phyloP scores from a whole-genome alignment of 495 filamentous ascomycete species.

The Penicillium flavigenum region DNA sequence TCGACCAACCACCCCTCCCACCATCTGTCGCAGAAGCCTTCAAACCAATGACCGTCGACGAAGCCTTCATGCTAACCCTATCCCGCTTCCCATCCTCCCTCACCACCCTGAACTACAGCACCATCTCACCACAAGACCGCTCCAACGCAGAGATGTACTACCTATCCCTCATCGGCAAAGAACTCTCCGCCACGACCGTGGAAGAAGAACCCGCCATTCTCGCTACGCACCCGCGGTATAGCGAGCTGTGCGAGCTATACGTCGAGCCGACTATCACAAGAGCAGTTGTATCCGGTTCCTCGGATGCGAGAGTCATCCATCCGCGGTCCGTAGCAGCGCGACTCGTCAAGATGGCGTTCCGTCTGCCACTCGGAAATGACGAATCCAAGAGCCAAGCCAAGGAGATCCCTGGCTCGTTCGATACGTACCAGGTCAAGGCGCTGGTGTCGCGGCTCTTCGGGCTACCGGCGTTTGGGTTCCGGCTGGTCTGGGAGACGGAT shows the following conservation, averaged over 20 bases:
- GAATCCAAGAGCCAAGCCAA: conserved; percentile 28
- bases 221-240: conserved; percentile 64
- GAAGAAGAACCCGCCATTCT: conserved; percentile 54
- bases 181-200: conserved; percentile 61
- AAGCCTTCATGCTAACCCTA: conserved; percentile 82
- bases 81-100: conserved; percentile 66
- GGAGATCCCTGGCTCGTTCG: conserved; percentile 71
- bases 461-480: conserved; percentile 59
- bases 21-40: conserved; percentile 32
- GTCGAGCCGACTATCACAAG: conserved; percentile 60
- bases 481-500: conserved; percentile 77
- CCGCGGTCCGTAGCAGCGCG: conserved; percentile 73
- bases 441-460: conserved; percentile 70
- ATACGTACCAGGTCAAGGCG: conserved; percentile 78
- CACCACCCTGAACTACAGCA: conserved; percentile 73
- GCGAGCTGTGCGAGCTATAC: conserved; percentile 69
- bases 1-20: conserved; percentile 53
- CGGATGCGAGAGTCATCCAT: conserved; percentile 40
- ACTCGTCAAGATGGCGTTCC: conserved; percentile 65
- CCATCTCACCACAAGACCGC: conserved; percentile 69
- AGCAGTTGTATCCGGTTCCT: conserved; percentile 22
- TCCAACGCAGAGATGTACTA: conserved; percentile 91
- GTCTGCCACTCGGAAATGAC: conserved; percentile 16
- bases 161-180: conserved; percentile 72
- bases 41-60: conserved; percentile 58